Evolutionary conservation across 306 rosid genomes (phyloP), one percentile per base, ranked within the genome.

Genomic region (Sicyos edulis): DNA sequence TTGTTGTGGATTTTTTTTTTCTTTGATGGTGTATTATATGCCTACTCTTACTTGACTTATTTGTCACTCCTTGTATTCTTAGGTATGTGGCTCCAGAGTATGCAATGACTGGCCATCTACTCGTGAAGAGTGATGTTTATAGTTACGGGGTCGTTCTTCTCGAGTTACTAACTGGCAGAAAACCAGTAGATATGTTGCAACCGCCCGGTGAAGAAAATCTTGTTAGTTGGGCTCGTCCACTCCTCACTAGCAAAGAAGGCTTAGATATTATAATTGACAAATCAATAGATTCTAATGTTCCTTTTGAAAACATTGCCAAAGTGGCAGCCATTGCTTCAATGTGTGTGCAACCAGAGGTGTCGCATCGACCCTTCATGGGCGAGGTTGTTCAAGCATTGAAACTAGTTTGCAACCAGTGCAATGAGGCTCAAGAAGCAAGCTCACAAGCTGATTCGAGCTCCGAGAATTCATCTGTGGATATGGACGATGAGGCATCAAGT

Each of bases 341-440:
- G 96, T 88, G 97, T 71, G 96, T 89, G 72, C 96, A 92, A 54
- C 87, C 88, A 2, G 97, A 89, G 81, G 95, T 86, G 58, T 85
- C 95, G 2, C 83, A 92, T 75, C 96, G 97, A 8, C 97, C 97
- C 22, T 92, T 89, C 74, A 92, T 89, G 96, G 87, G 97, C 1
- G 97, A 92, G 79, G 95, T 92, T 61, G 97, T 92, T 71, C 97
- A 92, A 85, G 97, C 97, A 40, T 75, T 92, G 58, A 92, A 92
- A 73, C 85, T 92, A 50, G 91, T 89, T 17, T 88, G 90, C n/a
- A 82, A 79, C 69, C 96, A 89, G 55, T 78, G 87, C 71, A 86
- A 89, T 22, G 89, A 82, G 77, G 82, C 79, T 29, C 85, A 60
- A 73, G 85, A 91, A 78, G 61, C 77, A 17, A 80, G 82, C 45